Percentiles rank a stretch among this genome's conserved stretches.
Evolutionary conservation across 192 early-diverging fungal species (phyloP).

Genomic region (Linnemannia schmuckeri): DNA sequence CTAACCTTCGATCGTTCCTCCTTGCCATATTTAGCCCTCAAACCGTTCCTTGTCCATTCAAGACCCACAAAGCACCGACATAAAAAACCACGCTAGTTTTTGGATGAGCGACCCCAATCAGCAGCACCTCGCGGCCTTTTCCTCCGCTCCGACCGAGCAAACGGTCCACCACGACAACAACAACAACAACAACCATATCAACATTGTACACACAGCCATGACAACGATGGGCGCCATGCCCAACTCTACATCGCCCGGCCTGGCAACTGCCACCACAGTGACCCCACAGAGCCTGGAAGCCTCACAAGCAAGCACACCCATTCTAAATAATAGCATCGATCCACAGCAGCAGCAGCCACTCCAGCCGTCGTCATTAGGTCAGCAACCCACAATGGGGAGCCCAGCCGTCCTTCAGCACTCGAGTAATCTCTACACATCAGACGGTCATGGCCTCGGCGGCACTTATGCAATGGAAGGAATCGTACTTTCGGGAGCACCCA

Average conservation of each 20-base stretch:
- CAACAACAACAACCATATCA: slow-evolving; percentile 8
- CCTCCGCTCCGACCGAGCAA: slow-evolving; percentile 23
- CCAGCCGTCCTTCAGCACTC: background rate
- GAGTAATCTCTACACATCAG: slow-evolving; percentile 1
- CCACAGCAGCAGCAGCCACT: background rate
- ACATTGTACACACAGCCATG: slow-evolving; percentile 15
- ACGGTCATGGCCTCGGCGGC: background rate
- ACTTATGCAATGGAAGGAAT: slow-evolving; percentile 45
- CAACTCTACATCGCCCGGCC: background rate
- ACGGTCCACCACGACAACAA: background rate
- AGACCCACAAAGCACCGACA: background rate
- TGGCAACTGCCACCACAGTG: background rate
- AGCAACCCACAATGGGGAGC: slow-evolving; percentile 7
- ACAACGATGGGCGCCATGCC: background rate
- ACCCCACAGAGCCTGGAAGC: background rate
- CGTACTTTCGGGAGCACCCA: slow-evolving; percentile 15
- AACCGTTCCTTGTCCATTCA: background rate
- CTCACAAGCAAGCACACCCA: background rate
- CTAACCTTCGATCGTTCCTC: slow-evolving; percentile 4
- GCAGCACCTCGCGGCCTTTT: slow-evolving; percentile 11
- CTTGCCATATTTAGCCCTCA: background rate
- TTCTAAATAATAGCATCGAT: background rate
- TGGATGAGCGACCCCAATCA: slow-evolving; percentile 23
- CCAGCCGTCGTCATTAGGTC: no score
- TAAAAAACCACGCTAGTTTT: background rate